These are phyloP conservation scores for Ichthyophthirius multifiliis DNA, from an alignment of 169 alveolate species.

Conservation along the genomic window DNA sequence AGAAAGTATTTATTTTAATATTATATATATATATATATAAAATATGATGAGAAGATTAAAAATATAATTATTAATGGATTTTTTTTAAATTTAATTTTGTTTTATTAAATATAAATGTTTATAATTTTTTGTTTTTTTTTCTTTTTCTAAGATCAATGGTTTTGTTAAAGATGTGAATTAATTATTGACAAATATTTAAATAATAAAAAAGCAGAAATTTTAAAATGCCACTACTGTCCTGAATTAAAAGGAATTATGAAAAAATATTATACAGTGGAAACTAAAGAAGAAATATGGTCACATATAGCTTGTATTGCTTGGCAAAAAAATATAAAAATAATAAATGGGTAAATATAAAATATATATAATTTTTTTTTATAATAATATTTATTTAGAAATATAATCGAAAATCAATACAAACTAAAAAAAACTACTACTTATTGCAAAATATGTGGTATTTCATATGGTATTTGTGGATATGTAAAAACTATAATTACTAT, in stretches of 20 bases:
- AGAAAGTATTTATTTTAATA: neutral
- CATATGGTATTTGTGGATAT: neutral
- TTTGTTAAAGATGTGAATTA: neutral
- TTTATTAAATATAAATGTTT: neutral
- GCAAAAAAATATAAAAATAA: neutral
- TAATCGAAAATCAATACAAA: too few species aligned
- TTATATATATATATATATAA: too few species aligned
- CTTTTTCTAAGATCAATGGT: conserved; percentile 8
- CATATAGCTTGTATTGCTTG: neutral
- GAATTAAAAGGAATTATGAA: neutral
- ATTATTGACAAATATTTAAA: neutral
- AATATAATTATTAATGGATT: too few species aligned
- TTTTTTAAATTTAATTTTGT: too few species aligned
- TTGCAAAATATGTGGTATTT: neutral
- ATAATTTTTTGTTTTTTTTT: too few species aligned
- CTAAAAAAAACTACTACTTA: neutral
- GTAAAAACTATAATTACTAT: neutral
- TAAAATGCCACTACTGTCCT: neutral
- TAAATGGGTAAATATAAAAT: neutral
- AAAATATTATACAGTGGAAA: neutral
- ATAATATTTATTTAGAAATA: too few species aligned
- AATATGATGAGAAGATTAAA: neutral
- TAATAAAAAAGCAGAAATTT: neutral
- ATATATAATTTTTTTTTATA: too few species aligned
- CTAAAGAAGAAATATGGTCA: neutral